Evolutionary conservation across 805 yeast species (phyloP).

Genomic region (Priceomyces fermenticarens): DNA sequence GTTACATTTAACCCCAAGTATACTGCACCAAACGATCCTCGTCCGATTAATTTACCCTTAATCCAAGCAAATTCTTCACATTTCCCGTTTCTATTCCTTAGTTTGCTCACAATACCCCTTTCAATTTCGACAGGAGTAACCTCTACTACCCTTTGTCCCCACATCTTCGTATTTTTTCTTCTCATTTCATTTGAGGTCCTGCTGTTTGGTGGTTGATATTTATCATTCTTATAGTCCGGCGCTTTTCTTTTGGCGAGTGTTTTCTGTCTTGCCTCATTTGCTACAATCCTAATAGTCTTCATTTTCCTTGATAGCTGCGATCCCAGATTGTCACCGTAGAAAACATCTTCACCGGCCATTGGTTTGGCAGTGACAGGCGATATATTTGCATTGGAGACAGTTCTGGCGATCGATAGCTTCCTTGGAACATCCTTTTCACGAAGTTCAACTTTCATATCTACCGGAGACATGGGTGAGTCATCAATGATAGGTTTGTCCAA

Average conservation of each 20-base stretch:
- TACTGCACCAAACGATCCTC: slow-evolving; percentile 95
- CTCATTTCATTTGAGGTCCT: slow-evolving; percentile 40
- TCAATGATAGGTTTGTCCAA: slow-evolving; percentile 86
- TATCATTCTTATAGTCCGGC: background rate
- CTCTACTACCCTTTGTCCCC: slow-evolving; percentile 95
- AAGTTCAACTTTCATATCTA: slow-evolving; percentile 7
- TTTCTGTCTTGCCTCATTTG: slow-evolving; percentile 70
- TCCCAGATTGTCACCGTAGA: slow-evolving; percentile 32
- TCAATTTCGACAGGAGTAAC: slow-evolving; percentile 71
- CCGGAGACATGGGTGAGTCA: slow-evolving; percentile 62
- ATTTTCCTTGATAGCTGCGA: slow-evolving; percentile 50
- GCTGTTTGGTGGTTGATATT: background rate
- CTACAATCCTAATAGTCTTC: slow-evolving; percentile 91
- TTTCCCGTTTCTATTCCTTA: slow-evolving; percentile 59
- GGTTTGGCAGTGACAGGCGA: slow-evolving; percentile 23
- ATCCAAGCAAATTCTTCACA: slow-evolving; percentile 94
- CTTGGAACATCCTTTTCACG: slow-evolving; percentile 10
- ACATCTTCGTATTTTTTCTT: slow-evolving; percentile 84
- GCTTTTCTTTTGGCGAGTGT: slow-evolving; percentile 23
- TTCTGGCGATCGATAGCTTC: slow-evolving; percentile 37
- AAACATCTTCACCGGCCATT: slow-evolving; percentile 31
- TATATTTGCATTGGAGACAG: slow-evolving; percentile 42
- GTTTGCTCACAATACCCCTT: slow-evolving; percentile 61
- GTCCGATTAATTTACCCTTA: slow-evolving; percentile 93
- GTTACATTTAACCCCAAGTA: slow-evolving; percentile 90